Evolutionary conservation across 257 asterid genomes (phyloP), one percentile per base, ranked within the genome.

Genomic region (Orobanche coerulescens): DNA sequence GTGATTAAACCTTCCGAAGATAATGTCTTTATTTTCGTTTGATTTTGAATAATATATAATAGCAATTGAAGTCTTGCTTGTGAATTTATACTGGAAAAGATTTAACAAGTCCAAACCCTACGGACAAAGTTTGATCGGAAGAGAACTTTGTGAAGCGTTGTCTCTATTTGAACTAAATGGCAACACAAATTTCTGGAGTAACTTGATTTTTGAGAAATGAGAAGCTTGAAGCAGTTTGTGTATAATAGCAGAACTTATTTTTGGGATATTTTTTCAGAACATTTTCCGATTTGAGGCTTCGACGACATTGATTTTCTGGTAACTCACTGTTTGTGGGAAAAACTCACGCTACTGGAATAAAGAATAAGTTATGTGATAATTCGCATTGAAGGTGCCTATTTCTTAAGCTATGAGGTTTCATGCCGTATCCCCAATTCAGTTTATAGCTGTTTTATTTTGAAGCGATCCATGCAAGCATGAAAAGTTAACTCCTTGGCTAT

Each of bases 81-180:
- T 25, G 22, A 61, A 52, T 66, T 60, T 36, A 0, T 28, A 28
- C 33, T 59, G 54, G 46, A 43, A 48, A 18, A 8, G 6, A 5
- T 18, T 0, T 44, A 34, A 7, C 10, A 24, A 6, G 51, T n/a
- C n/a, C n/a, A n/a, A n/a, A 4, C 60, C 23, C 7, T 19, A 54
- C 36, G 5, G 25, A 58, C n/a, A 14, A 34, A 18, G 48, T 59
- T 66, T 65, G 65, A 64, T 51, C 52, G 14, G 36, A 7, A 51
- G 30, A 2, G 31, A 47, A 25, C 54, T 61, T 40, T 24, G 39
- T 25, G 39, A 52, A 31, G 34, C 55, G 66, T 46, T 70, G 0
- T 31, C 30, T 59, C 23, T 24, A 40, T 33, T 37, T 48, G 16
- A 24, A 48, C 24, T n/a, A n/a, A n/a, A 57, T 22, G 28, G 14